A percentile compares a stretch with the other conserved stretches of the same genome.
phyloP scores from a whole-genome alignment of 2,329 filamentous ascomycete genomes.

The Teratosphaeriaceae sp. region DNA sequence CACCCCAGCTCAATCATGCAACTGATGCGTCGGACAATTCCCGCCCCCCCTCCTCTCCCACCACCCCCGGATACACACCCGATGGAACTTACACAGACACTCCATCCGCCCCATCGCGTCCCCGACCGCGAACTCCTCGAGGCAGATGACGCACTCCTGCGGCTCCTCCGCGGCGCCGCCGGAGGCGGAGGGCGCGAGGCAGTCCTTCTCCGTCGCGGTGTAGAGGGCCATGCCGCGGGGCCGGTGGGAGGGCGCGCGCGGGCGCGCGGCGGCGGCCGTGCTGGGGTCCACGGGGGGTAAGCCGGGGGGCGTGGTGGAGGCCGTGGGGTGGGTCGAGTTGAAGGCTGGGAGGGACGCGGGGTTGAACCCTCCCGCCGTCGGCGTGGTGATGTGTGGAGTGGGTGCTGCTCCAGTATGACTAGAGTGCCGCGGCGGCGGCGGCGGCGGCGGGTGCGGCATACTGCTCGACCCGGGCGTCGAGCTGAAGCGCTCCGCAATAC shows the following conservation, averaged over 20 bases:
- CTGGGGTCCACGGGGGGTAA: slow-evolving; percentile 33
- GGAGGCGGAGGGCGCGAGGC: too few relatives aligned
- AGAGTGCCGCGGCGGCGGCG: slow-evolving; percentile 9
- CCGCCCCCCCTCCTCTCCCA: slow-evolving; percentile 52
- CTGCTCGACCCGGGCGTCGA: slow-evolving; percentile 4
- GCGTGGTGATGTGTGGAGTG: slow-evolving; percentile 13
- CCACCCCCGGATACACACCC: slow-evolving; percentile 54
- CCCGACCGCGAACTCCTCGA: slow-evolving; percentile 57
- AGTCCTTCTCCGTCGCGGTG: slow-evolving; percentile 58
- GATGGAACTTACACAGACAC: slow-evolving; percentile 59
- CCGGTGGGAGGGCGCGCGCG: slow-evolving; percentile 27
- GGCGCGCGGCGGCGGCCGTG: slow-evolving; percentile 4
- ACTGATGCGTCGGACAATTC: slow-evolving; percentile 55
- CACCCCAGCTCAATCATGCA: slow-evolving; percentile 25
- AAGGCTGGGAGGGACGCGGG: background rate
- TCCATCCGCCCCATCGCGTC: slow-evolving; percentile 54
- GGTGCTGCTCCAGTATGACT: slow-evolving; percentile 8
- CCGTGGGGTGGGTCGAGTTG: background rate
- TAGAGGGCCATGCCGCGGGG: slow-evolving; percentile 43
- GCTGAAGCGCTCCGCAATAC: slow-evolving; percentile 23
- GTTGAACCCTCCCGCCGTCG: too few relatives aligned
- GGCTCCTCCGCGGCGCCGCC: slow-evolving; percentile 41
- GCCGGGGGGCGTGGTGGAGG: slow-evolving; percentile 1
- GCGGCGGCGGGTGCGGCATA: slow-evolving; percentile 8
- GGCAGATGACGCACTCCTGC: slow-evolving; percentile 58